Evolutionary conservation across 306 rosid genomes (phyloP).

Genomic region (Rosa chinensis): DNA sequence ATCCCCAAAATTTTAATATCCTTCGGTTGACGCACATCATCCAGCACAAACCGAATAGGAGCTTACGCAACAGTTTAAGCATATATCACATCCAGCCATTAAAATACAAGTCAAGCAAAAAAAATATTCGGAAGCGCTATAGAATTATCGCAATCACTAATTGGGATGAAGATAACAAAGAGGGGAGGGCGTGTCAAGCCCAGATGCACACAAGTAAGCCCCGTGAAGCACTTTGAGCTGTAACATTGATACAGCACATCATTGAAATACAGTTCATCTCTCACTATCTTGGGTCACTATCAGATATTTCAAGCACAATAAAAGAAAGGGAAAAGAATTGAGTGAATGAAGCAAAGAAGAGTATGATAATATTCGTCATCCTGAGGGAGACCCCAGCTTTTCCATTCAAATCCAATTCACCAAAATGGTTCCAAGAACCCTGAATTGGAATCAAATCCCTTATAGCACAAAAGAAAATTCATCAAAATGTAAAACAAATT

Average conservation of each 20-base stretch:
- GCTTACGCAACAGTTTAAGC: neutral
- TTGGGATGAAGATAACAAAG: neutral
- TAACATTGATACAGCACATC: neutral
- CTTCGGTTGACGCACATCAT: neutral
- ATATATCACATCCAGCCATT: neutral
- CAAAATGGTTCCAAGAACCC: constrained; percentile 50
- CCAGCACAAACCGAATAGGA: neutral
- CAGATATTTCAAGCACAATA: neutral
- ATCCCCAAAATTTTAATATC: constrained; percentile 7
- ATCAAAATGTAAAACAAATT: neutral
- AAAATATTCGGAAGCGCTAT: neutral
- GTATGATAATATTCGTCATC: neutral
- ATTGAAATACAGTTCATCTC: neutral
- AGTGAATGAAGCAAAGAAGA: constrained; percentile 31
- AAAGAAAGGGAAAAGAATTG: neutral
- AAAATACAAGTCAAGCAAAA: neutral
- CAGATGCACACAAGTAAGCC: neutral
- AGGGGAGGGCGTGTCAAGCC: neutral
- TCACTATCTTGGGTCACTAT: constrained; percentile 1
- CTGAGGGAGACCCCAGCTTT: constrained; percentile 11
- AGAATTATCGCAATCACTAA: neutral
- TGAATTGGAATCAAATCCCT: constrained; percentile 26
- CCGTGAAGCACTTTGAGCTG: neutral
- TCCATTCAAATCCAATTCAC: constrained; percentile 31
- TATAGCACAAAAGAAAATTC: constrained; percentile 13